phyloP scores from a whole-genome alignment of 2,329 filamentous ascomycete genomes.

The Fusarium xylarioides region DNA sequence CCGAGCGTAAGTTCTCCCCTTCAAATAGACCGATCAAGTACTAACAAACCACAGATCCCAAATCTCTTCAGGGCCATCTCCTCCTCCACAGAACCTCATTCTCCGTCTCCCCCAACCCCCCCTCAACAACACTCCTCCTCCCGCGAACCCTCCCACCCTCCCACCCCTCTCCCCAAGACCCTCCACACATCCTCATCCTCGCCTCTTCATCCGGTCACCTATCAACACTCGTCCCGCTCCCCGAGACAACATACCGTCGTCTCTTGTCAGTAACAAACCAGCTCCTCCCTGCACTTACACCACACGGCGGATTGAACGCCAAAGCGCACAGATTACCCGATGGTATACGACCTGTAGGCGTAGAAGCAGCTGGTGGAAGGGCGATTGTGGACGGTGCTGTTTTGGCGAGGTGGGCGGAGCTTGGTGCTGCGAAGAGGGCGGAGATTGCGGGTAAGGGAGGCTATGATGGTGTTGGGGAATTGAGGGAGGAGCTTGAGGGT shows the following conservation, averaged over 20 bases:
- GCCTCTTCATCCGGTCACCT: slow-evolving; percentile 81
- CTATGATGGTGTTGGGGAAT: slow-evolving; percentile 68
- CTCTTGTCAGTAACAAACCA: slow-evolving; percentile 84
- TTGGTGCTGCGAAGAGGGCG: slow-evolving; percentile 73
- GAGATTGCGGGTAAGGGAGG: slow-evolving; percentile 82
- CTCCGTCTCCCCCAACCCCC: slow-evolving; percentile 80
- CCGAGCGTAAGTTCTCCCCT: slow-evolving; percentile 74
- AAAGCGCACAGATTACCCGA: slow-evolving; percentile 74
- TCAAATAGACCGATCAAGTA: neutral
- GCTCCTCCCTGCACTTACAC: slow-evolving; percentile 77
- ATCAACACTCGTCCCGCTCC: slow-evolving; percentile 78
- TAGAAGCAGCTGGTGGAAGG: slow-evolving; percentile 67
- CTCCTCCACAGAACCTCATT: slow-evolving; percentile 90
- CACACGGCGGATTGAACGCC: slow-evolving; percentile 83
- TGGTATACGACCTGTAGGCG: slow-evolving; percentile 56
- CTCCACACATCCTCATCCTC: slow-evolving; percentile 66
- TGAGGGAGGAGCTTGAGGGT: slow-evolving; percentile 74
- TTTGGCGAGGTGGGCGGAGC: slow-evolving; percentile 77
- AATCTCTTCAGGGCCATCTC: slow-evolving; percentile 87
- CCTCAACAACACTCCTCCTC: slow-evolving; percentile 78
- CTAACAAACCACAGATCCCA: slow-evolving; percentile 73
- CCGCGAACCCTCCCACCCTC: no score
- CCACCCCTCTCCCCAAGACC: slow-evolving; percentile 42
- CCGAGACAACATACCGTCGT: slow-evolving; percentile 83
- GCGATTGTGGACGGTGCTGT: slow-evolving; percentile 83